Evolutionary conservation across 139 green algal species (phyloP), one percentile per base, ranked within the genome.

Genomic region (Nannochloris sp.): DNA sequence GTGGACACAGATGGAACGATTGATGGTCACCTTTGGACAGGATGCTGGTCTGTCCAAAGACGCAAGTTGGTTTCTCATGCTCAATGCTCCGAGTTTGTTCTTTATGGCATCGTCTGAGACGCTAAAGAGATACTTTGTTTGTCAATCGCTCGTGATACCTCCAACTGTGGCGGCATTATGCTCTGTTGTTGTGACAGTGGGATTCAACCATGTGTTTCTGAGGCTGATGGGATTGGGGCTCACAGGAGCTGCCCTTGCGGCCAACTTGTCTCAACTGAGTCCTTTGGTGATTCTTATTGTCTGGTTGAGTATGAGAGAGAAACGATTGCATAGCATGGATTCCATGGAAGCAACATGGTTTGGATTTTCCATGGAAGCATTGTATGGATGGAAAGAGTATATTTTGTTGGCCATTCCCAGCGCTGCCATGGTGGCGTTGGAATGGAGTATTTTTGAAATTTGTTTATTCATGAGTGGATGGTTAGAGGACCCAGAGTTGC

Each of bases 391-490:
- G 84, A 55, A 63, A 0, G 14, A 61, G 2, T 92, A 87, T 64
- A 74, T 85, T 16, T 31, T 43, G 8, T 74, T 91, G 44, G 85
- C 82, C 18, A 44, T 87, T 15, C 85, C 85, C 5, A 80, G 64
- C 29, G 74, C 75, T 4, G 71, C 81, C 37, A 91, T 90, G 78
- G 81, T 86, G 34, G 87, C 75, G 25, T 50, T 80, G 46, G 85
- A 90, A 66, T 90, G 85, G 85, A 86, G 75, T 46, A 56, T 62
- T 24, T 93, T 87, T 73, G 87, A 94, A 68, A 61, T 73, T 19
- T 69, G 81, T 46, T 77, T 88, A 14, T 72, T 91, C 4, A 78
- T 87, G 51, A 49, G 70, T 0, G 72, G 72, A 15, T 70, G 61
- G 66, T 62, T 81, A 23, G 66, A 73, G 4, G 27, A 78, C 10